A percentile compares a stretch with the other conserved stretches of the same genome.
phyloP scores from a whole-genome alignment of 805 yeast species.

The Starmerella floricola region DNA sequence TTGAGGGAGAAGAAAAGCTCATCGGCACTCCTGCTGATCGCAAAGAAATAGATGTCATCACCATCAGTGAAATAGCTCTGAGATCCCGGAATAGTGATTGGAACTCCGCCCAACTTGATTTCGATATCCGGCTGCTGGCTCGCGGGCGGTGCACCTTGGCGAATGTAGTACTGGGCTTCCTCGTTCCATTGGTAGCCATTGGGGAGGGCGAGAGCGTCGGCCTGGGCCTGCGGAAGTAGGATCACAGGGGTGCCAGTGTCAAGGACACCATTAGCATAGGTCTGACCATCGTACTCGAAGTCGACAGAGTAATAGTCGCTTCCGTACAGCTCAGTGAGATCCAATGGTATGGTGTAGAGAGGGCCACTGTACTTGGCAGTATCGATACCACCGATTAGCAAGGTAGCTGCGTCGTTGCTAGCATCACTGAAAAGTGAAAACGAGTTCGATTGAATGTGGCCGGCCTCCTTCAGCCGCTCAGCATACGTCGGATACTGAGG shows the following conservation, averaged over 20 bases:
- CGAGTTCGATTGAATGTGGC: slow-evolving; percentile 31
- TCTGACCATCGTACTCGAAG: slow-evolving; percentile 7
- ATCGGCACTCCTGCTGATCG: slow-evolving; percentile 3
- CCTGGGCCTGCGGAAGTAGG: slow-evolving; percentile 32
- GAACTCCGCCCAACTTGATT: slow-evolving; percentile 18
- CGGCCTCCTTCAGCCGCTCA: slow-evolving; percentile 26
- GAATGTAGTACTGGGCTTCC: not conserved
- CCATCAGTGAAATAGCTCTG: slow-evolving; percentile 24
- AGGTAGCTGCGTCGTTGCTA: slow-evolving; percentile 24
- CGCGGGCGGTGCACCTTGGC: not conserved
- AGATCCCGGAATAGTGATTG: slow-evolving; percentile 17
- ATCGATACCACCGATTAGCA: slow-evolving; percentile 37
- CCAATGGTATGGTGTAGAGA: slow-evolving; percentile 26
- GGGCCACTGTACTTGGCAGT: slow-evolving; percentile 32
- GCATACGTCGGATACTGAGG: slow-evolving; percentile 22
- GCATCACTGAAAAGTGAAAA: slow-evolving; percentile 35
- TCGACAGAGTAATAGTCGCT: slow-evolving; percentile 4
- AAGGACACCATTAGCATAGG: slow-evolving; percentile 23
- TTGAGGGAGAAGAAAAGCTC: slow-evolving; percentile 1
- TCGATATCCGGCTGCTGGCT: slow-evolving; percentile 3
- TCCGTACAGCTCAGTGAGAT: not conserved
- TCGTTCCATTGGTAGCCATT: slow-evolving; percentile 9
- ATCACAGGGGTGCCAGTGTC: slow-evolving; percentile 45
- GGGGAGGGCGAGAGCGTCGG: slow-evolving; percentile 7
- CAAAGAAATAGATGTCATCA: slow-evolving; percentile 4